Evolutionary conservation across 345 rosid species (phyloP).

Genomic region (Eucalyptus sideroxylon): DNA sequence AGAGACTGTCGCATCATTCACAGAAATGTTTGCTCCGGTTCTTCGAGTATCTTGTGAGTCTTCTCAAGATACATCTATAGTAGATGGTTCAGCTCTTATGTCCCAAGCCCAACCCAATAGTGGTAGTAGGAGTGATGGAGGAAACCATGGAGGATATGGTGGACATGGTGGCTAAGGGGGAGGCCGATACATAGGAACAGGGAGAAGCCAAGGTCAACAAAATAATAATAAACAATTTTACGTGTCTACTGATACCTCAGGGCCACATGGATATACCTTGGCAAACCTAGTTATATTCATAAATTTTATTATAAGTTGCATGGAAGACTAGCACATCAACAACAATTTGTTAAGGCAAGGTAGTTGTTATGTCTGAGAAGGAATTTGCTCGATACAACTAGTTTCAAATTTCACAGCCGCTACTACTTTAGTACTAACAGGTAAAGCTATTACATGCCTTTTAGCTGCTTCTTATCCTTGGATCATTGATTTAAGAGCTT

Average conservation of each 20-base stretch:
- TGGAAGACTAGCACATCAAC: accelerated
- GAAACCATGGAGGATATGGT: too few species aligned
- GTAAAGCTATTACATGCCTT: not conserved
- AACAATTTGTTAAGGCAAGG: not conserved
- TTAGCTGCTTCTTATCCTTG: accelerated
- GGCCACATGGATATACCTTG: accelerated
- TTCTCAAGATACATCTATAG: too few species aligned
- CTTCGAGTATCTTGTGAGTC: too few species aligned
- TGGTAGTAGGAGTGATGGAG: too few species aligned
- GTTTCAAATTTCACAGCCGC: not conserved
- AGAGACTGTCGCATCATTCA: too few species aligned
- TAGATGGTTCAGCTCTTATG: too few species aligned
- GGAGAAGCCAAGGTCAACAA: not conserved
- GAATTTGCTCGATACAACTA: not conserved
- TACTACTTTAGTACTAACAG: accelerated
- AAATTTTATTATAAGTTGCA: not conserved
- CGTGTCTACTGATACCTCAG: too few species aligned
- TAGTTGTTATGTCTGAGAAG: too few species aligned
- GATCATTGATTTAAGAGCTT: not conserved
- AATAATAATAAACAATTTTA: too few species aligned
- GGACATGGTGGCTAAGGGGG: too few species aligned
- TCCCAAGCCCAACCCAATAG: too few species aligned
- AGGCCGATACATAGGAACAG: accelerated
- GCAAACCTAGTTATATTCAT: not conserved
- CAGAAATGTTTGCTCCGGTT: too few species aligned